Conservation (phyloP, 2,329 filamentous ascomycete species). For the Chaetomiaceae sp. region DNA sequence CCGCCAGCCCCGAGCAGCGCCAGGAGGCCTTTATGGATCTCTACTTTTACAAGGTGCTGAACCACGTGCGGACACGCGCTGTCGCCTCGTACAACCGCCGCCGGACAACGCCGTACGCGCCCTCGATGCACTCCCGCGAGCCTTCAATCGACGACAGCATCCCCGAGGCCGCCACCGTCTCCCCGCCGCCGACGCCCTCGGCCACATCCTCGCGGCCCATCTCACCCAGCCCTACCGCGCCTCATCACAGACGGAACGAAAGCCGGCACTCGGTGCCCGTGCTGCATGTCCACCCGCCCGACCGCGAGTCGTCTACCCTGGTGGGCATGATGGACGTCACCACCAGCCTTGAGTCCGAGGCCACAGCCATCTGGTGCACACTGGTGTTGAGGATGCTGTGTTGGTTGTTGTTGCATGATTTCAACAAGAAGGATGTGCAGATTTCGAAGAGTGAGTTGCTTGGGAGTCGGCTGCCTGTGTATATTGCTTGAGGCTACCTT, state of each 20-base stretch:
- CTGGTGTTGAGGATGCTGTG: slow-evolving; percentile 55
- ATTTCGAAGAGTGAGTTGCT: slow-evolving; percentile 49
- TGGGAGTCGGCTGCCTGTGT: slow-evolving; percentile 53
- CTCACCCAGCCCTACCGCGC: slow-evolving; percentile 9
- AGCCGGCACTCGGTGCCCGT: slow-evolving; percentile 14
- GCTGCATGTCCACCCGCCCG: slow-evolving; percentile 15
- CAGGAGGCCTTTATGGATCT: slow-evolving; percentile 49
- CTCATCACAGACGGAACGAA: background rate
- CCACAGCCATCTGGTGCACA: slow-evolving; percentile 49
- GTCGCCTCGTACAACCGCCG: slow-evolving; percentile 27
- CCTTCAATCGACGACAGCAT: slow-evolving; percentile 18
- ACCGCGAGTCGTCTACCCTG: background rate
- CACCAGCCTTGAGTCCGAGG: slow-evolving; percentile 15
- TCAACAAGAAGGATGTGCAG: slow-evolving; percentile 51
- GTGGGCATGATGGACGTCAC: slow-evolving; percentile 8
- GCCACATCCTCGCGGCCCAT: background rate
- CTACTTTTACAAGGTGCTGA: slow-evolving; percentile 46
- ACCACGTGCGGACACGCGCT: slow-evolving; percentile 36
- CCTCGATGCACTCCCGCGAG: slow-evolving; percentile 19
- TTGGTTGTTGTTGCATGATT: slow-evolving; percentile 55
- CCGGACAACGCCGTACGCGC: slow-evolving; percentile 24
- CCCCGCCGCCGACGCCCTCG: slow-evolving; percentile 11
- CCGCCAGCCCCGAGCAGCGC: slow-evolving; percentile 44
- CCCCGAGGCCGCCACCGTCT: background rate
- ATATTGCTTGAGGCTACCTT: slow-evolving; percentile 40